phyloP scores from a whole-genome alignment of 2,329 filamentous ascomycete species.

The Fusarium albidum region DNA sequence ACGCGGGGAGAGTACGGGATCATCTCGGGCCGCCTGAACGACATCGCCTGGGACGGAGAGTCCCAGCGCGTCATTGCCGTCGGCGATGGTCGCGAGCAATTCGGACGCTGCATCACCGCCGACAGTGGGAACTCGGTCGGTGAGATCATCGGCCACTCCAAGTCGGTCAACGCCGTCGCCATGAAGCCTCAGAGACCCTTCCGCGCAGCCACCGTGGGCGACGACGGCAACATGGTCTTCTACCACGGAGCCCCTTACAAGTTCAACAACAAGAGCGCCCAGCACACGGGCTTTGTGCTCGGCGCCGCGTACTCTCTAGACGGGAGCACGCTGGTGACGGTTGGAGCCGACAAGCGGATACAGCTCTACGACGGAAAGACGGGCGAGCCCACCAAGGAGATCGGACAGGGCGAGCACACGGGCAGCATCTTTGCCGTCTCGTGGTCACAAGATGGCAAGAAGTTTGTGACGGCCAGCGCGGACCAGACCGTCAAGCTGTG shows the following conservation, averaged over 20 bases:
- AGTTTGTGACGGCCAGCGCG: constrained; percentile 88
- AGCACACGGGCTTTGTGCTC: constrained; percentile 90
- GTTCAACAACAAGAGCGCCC: constrained; percentile 82
- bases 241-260: constrained; percentile 96
- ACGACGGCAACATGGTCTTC: constrained; percentile 90
- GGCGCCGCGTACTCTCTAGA: constrained; percentile 91
- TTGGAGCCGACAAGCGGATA: constrained; percentile 91
- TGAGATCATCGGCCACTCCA: constrained; percentile 91
- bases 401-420: constrained; percentile 86
- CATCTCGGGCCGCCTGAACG: constrained; percentile 93
- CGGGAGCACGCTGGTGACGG: constrained; percentile 81
- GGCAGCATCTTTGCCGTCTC: constrained; percentile 93
- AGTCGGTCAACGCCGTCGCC: constrained; percentile 88
- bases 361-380: constrained; percentile 98
- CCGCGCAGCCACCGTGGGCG: constrained; percentile 87
- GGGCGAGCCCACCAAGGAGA: constrained; percentile 78
- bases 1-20: constrained; percentile 96
- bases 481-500: constrained; percentile 96
- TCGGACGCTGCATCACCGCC: constrained; percentile 91
- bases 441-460: constrained; percentile 87
- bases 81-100: constrained; percentile 92
- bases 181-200: constrained; percentile 91
- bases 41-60: constrained; percentile 97
- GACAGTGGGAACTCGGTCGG: constrained; percentile 97
- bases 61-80: constrained; percentile 96